Base-by-base conservation (phyloP, 2,329 filamentous ascomycete species). In the Huntiella savannae region DNA sequence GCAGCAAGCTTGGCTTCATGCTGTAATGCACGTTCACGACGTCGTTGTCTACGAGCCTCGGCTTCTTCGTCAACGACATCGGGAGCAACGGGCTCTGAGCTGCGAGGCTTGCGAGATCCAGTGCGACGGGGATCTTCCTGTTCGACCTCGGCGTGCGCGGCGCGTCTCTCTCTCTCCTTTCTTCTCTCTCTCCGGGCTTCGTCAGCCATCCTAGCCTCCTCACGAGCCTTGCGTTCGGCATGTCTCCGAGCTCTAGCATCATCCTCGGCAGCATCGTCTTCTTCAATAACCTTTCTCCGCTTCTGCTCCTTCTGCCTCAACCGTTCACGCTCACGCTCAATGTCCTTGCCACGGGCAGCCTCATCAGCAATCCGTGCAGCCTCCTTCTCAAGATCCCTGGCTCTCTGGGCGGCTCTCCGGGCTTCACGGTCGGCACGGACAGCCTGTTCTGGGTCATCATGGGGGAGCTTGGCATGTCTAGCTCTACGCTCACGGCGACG, bases 361-460 rank as follows among this genome's bases (percentile, higher is more conserved):
- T 79, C 75, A 46, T 77, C 71, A 3, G 65, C 65, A 5, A 63
- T 66, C 17, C 73, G 68, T n/a, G 59, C 61, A 33, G 67, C 68
- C 46, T 63, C 63, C 5, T 61, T 63, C 48, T 76, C 72, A 2
- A 70, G 67, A 12, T 69, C 70, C 44, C 66, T 70, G 1, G 73
- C 69, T 47, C 70, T 71, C n/a, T 78, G 73, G 48, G 75, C 75
- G 28, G 73, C 74, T 39, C 69, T 70, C 41, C 75, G 70, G 16
- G 71, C 73, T 57, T 82, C 79, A 19, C 68, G 64, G 10, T 78
- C 74, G 28, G 68, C 64, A 12, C 77, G 66, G 60, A 53, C 63
- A 59, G 34, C 53, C 60, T 43, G 48, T 72, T 60, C 53, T 62
- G 59, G 40, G 16, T 43, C 40, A 12, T 43, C 38, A 52, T 60